Evolutionary conservation across 345 rosid genomes (phyloP).

Genomic region (Populus alba): DNA sequence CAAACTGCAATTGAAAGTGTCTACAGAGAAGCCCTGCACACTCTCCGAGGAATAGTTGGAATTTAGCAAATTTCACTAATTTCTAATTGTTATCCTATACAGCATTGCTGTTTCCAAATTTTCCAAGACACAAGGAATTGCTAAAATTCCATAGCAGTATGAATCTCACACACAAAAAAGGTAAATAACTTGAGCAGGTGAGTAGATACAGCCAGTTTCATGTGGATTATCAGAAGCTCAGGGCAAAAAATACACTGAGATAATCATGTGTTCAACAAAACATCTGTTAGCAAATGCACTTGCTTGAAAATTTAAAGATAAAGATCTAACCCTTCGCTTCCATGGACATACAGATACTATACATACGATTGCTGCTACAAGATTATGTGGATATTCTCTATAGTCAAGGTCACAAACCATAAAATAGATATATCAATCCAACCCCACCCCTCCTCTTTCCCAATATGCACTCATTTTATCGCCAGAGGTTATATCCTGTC

Average conservation of each 20-base stretch:
- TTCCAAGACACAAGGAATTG: not conserved
- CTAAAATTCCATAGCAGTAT: not conserved
- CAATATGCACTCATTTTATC: not conserved
- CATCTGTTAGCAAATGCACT: not conserved
- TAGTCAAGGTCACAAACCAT: not conserved
- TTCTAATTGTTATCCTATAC: not conserved
- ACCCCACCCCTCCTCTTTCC: not conserved
- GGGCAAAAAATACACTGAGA: not conserved
- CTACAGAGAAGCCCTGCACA: constrained; percentile 55
- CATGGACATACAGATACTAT: not conserved
- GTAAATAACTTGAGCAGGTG: not conserved
- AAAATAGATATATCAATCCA: not conserved
- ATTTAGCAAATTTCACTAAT: constrained; percentile 6
- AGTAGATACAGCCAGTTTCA: not conserved
- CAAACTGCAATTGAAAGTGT: constrained; percentile 40
- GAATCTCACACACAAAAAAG: not conserved
- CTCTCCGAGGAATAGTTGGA: constrained; percentile 19
- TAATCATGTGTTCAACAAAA: not conserved
- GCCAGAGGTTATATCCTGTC: not conserved
- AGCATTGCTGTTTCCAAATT: not conserved
- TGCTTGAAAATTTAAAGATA: not conserved
- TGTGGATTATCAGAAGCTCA: not conserved
- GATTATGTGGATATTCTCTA: not conserved
- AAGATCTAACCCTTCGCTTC: not conserved
- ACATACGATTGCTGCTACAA: not conserved